These are phyloP conservation scores for Ilex paraguariensis DNA, from an alignment of 305 asterid species.

Conservation along the genomic window DNA sequence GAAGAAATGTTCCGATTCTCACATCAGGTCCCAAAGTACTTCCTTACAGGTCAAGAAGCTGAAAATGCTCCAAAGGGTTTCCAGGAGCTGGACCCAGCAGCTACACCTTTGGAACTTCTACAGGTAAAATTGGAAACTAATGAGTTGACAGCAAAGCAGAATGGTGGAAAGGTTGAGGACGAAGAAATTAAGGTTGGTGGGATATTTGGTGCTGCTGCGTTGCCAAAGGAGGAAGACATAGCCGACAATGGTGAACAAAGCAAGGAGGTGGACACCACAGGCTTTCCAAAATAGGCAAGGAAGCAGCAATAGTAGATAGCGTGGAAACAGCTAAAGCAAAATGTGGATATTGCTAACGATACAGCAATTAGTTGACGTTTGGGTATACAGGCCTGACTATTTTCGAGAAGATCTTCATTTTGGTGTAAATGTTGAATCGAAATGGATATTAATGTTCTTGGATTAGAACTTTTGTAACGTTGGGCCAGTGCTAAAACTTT, in stretches of 20 bases:
- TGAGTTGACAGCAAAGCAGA: constrained; percentile 14
- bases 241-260: constrained; percentile 12
- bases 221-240: constrained; percentile 14
- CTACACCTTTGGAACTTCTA: constrained; percentile 75
- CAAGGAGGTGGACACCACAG: constrained; percentile 10
- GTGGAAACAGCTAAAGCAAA: not conserved
- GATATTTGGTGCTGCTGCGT: constrained; percentile 13
- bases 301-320: not conserved
- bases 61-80: constrained; percentile 59
- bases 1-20: constrained; percentile 89
- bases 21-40: constrained; percentile 63
- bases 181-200: constrained; percentile 16
- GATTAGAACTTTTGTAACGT: no score
- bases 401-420: no score
- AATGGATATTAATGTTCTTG: no score
- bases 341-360: constrained; percentile 11
- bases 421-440: no score
- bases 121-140: constrained; percentile 32
- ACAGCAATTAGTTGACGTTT: constrained; percentile 18
- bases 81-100: constrained; percentile 94
- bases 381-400: constrained; percentile 11
- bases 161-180: constrained; percentile 15
- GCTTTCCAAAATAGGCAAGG: not conserved
- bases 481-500: not conserved
- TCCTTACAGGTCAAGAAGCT: constrained; percentile 62